Conservation (phyloP, 2,329 filamentous ascomycete species). For the Microdochium paspali region DNA sequence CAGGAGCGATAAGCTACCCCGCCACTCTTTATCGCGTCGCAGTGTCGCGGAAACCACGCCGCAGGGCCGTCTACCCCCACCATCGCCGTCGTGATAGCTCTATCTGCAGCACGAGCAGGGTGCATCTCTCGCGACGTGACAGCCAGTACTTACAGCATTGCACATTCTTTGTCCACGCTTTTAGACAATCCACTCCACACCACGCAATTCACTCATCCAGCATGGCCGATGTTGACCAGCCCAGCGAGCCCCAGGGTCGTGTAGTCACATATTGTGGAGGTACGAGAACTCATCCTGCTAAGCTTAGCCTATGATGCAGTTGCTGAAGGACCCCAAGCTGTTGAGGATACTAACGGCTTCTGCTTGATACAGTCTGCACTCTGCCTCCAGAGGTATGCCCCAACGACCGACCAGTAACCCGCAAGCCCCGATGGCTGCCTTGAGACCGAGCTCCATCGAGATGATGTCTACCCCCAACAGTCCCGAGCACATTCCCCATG, state of each 20-base stretch:
- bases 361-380: constrained; percentile 42
- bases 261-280: constrained; percentile 49
- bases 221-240: constrained; percentile 46
- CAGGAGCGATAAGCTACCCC: not conserved
- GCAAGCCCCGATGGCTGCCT: no score
- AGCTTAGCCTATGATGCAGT: constrained; percentile 14
- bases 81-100: not conserved
- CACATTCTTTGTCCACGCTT: not conserved
- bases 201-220: constrained; percentile 6
- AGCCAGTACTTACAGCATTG: no score
- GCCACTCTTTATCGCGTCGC: not conserved
- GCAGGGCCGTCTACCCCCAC: not conserved
- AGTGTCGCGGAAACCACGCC: not conserved
- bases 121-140: not conserved
- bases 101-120: no score
- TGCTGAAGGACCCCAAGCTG: no score
- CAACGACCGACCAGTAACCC: not conserved
- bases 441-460: no score
- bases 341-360: not conserved
- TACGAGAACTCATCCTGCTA: no score
- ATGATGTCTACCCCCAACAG: no score
- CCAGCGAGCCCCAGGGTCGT: constrained; percentile 38
- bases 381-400: constrained; percentile 52
- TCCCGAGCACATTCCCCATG: no score
- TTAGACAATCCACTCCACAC: not conserved